A percentile compares a stretch with the other conserved stretches of the same genome.
phyloP scores from a whole-genome alignment of 1,139 yeast genomes.

The Blastobotrys arbuscula region DNA sequence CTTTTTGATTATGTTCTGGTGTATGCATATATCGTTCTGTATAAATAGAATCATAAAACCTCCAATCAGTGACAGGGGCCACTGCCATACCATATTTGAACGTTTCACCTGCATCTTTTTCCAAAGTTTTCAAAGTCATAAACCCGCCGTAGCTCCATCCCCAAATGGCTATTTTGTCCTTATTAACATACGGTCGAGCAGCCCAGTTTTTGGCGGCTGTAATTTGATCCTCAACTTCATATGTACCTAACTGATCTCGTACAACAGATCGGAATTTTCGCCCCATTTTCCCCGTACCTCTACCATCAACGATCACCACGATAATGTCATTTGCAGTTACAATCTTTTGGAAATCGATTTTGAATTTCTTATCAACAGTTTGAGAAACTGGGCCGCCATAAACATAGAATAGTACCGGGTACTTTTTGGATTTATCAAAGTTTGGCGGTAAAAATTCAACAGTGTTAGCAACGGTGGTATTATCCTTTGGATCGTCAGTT shows the following conservation, averaged over 20 bases:
- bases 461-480: slow-evolving; percentile 50
- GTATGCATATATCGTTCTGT: slow-evolving; percentile 86
- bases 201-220: slow-evolving; percentile 62
- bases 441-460: slow-evolving; percentile 71
- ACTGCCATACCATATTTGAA: slow-evolving; percentile 82
- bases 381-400: slow-evolving; percentile 97
- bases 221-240: slow-evolving; percentile 82
- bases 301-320: slow-evolving; percentile 80
- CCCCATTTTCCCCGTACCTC: slow-evolving; percentile 92
- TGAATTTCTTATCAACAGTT: slow-evolving; percentile 50
- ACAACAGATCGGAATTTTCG: slow-evolving; percentile 71
- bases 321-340: slow-evolving; percentile 67
- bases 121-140: slow-evolving; percentile 69
- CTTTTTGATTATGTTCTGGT: slow-evolving; percentile 52
- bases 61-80: slow-evolving; percentile 86
- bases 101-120: slow-evolving; percentile 58
- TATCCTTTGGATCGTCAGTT: slow-evolving; percentile 32
- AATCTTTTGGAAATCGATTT: slow-evolving; percentile 62
- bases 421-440: slow-evolving; percentile 47
- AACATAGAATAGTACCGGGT: slow-evolving; percentile 76
- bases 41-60: slow-evolving; percentile 71
- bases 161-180: slow-evolving; percentile 75
- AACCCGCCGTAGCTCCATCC: slow-evolving; percentile 95
- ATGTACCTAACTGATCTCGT: slow-evolving; percentile 63
- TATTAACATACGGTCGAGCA: slow-evolving; percentile 48